Evolutionary conservation across 148 eudicot genomes (phyloP), one percentile per base, ranked within the genome.

Genomic region (Fallopia convolvulus): DNA sequence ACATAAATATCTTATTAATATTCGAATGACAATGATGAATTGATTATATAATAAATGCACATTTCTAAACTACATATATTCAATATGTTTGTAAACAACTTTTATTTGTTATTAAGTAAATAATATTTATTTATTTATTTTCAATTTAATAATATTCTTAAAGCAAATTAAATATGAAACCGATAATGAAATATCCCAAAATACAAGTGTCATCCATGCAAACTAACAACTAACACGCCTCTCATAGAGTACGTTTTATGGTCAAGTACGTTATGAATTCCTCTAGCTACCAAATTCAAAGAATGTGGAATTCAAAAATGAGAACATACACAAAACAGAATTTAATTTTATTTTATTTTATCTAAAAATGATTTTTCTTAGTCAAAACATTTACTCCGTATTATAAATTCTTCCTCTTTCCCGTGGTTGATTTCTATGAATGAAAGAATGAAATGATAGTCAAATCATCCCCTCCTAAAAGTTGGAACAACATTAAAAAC

Each of bases 161-260:
- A 8, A 44, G 47, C 0, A 12, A 48, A 48, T 48, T 60, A 55
- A 36, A 36, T 72, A 40, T 26, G 30, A 21, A 39, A 40, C 15
- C 8, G 74, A 42, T 42, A 17, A 72, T 8, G 49, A n/a, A 41
- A 42, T 20, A 72, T 66, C 17, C 20, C 72, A 36, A 39, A 68
- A 68, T 14, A 68, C 72, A 68, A 68, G 46, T 68, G 72, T 68
- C 72, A 4, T 68, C 42, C 72, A 68, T 68, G 72, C 72, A 68
- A 65, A 65, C 33, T 65, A 65, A 30, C 40, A 30, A 50, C 17
- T 68, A 68, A 68, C 46, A 68, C 72, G 42, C 39, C 72, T 68
- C 6, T 52, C 10, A 17, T 26, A 1, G 30, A 26, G 30, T 30
- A 61, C 32, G 33, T 26, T 61, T 61, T 61, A 21, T 61, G 70